These are phyloP conservation scores for Suhomyces terraborum DNA, from an alignment of 1,139 yeast species.

Conservation along the genomic window DNA sequence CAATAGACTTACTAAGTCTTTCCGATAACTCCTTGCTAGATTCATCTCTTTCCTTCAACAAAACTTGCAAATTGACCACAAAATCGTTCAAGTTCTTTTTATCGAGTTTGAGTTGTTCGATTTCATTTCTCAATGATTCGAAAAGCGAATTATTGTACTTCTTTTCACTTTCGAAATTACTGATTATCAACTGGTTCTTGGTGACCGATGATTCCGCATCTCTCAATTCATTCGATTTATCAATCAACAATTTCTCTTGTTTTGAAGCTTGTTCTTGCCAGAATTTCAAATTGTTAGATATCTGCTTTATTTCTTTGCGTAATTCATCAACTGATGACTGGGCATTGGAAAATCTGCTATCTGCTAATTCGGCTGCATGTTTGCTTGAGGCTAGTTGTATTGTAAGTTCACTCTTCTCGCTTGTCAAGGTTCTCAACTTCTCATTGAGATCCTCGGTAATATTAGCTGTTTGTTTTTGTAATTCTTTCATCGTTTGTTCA, in stretches of 20 bases:
- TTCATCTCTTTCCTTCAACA: conserved; percentile 64
- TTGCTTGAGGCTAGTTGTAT: conserved; percentile 33
- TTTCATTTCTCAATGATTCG: conserved; percentile 55
- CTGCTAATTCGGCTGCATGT: conserved; percentile 38
- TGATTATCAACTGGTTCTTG: conserved; percentile 47
- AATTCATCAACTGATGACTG: conserved; percentile 30
- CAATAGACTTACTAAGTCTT: conserved; percentile 52
- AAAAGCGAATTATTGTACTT: conserved; percentile 52
- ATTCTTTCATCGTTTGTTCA: conserved; percentile 32
- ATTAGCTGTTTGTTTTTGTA: conserved; percentile 30
- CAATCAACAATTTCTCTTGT: conserved; percentile 55
- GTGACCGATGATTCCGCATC: conserved; percentile 56
- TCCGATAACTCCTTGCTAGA: conserved; percentile 53
- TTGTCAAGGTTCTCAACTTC: conserved; percentile 29
- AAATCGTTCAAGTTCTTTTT: conserved; percentile 60
- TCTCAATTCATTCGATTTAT: conserved; percentile 58
- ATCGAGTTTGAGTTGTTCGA: conserved; percentile 57
- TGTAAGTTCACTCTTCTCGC: conserved; percentile 35
- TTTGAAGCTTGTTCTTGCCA: conserved; percentile 57
- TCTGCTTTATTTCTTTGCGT: conserved; percentile 27
- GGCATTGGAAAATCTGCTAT: conserved; percentile 34
- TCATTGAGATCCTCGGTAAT: conserved; percentile 29
- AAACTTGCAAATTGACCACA: conserved; percentile 60
- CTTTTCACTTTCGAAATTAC: conserved; percentile 58
- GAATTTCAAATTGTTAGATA: conserved; percentile 28